Base-by-base conservation (phyloP, 495 filamentous ascomycete genomes). In the Cercophora newfieldiana region DNA sequence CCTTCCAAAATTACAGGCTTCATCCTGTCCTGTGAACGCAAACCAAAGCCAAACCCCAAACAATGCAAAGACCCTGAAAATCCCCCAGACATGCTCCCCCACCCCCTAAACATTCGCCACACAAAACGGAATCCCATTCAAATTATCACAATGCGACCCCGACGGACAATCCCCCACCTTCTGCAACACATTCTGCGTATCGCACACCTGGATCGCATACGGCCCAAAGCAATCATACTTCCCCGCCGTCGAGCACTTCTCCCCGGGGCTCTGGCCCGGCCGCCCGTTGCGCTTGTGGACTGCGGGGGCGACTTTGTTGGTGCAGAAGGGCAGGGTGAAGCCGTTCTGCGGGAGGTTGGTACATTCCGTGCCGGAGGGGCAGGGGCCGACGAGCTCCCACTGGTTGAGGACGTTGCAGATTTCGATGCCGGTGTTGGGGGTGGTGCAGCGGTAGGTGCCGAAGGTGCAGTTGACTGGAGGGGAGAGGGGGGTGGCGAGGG, bases 361-460 rank as follows among this genome's bases (percentile, higher is more conserved):
- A 68, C 70, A 72, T 2, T 57, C 18, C 1, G 67, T 68, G 22
- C 54, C 62, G 0, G 61, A 26, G 1, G 65, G 68, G 70, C 70
- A 72, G 26, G 58, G 51, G 37, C 70, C 70, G 31, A 69, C 70
- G 22, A 69, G 65, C 55, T 66, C 48, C 68, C 67, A 72, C 12
- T 64, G n/a, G 65, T 48, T 53, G 2, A 18, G 1, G 48, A 72
- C 19, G 63, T 69, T 44, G 70, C 70, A 72, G 59, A 72, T 68
- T 59, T 72, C 67, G 44, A 72, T 72, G 60, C 70, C 70, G 3
- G 64, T 69, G 65, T 69, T 68, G 59, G 65, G 65, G 31, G 1
- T 66, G 22, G 68, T 68, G 68, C 70, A 72, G 54, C 67, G 65
- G 65, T 72, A 72, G 54, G 59, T 70, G 68, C 70, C 70, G 51